These are phyloP conservation scores for Malus hybrid DNA, from an alignment of 331 rosid species.

Conservation along the genomic window DNA sequence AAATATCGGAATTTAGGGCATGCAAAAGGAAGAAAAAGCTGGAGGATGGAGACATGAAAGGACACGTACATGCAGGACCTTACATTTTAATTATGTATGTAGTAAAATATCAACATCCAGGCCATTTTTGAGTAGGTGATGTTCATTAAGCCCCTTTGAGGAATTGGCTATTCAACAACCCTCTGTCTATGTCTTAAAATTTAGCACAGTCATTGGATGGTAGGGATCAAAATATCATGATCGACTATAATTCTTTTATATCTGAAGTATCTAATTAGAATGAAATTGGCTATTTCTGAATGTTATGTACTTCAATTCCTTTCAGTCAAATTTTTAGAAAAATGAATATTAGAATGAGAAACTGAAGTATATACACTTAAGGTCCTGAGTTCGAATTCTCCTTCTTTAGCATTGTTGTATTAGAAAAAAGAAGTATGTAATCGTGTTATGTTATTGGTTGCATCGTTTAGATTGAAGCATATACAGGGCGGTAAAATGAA, in stretches of 20 bases:
- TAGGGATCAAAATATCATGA: conserved; percentile 10
- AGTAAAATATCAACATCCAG: background rate
- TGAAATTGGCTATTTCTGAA: background rate
- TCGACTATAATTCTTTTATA: conserved; percentile 3
- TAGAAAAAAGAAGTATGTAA: too few relatives aligned
- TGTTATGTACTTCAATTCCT: background rate
- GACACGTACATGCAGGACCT: conserved; percentile 4
- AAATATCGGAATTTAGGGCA: background rate
- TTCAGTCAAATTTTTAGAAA: too few relatives aligned
- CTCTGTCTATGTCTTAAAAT: background rate
- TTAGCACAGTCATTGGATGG: conserved; percentile 9
- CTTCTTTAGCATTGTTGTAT: too few relatives aligned
- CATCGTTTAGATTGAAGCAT: background rate
- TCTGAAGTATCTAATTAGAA: conserved; percentile 2
- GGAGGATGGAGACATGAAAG: conserved; percentile 26
- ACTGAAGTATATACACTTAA: too few relatives aligned
- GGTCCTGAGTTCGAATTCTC: too few relatives aligned
- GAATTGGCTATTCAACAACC: conserved; percentile 7
- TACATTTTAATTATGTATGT: conserved; percentile 1
- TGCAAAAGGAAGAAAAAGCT: conserved; percentile 10
- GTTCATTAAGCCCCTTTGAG: conserved; percentile 3
- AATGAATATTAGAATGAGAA: too few relatives aligned
- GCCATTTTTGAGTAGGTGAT: conserved; percentile 10
- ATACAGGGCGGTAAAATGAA: background rate
- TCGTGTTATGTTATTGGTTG: too few relatives aligned